Base-by-base conservation (phyloP, 768 basidiomycete species). In the Amanita subjunquillea region DNA sequence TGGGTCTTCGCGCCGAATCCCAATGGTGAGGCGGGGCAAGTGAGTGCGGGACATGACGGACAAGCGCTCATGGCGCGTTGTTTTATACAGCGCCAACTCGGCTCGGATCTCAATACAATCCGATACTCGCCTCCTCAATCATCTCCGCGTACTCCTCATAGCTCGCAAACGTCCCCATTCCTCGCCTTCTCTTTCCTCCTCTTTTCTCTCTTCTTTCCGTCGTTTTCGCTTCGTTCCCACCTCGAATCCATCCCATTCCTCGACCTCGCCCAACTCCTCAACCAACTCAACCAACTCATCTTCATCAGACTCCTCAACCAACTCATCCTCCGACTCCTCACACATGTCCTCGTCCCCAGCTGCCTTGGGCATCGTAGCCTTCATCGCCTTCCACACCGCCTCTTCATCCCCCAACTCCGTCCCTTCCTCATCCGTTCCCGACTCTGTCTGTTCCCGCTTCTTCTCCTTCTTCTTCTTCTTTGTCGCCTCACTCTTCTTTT, bases 371-470 rank as follows among this genome's bases (percentile, higher is more conserved):
- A 94, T 85, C 2, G 81, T 79, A n/a, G 81, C 79, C 73, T 90
- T 81, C 90, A 95, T 94, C 0, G 80, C 92, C 83, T 87, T 91
- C 93, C 93, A 97, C 15, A 95, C 78, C 59, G 87, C 88, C 0
- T 69, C 74, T 29, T 70, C 75, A 0, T 65, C 70, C 3, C 4
- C 32, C 10, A 3, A 34, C 12, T 34, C 32, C 12, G 12, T 34
- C 32, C 32, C 32, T 4, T 62, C 68, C 6, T 59, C 64, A n/a
- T 77, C 79, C 5, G 70, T 70, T 57, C 75, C 74, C 3, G 63
- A 72, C 1, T 67, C 68, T 46, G 67, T 76, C 23, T 65, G 76
- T 39, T 66, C 64, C 20, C 70, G 66, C 44, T 62, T 60, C 43
- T 72, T 58, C 49, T n/a, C n/a, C n/a, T 63, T 60, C 36, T 65